phyloP scores from a whole-genome alignment of 805 yeast genomes.

The Isabelozyma rhagii region DNA sequence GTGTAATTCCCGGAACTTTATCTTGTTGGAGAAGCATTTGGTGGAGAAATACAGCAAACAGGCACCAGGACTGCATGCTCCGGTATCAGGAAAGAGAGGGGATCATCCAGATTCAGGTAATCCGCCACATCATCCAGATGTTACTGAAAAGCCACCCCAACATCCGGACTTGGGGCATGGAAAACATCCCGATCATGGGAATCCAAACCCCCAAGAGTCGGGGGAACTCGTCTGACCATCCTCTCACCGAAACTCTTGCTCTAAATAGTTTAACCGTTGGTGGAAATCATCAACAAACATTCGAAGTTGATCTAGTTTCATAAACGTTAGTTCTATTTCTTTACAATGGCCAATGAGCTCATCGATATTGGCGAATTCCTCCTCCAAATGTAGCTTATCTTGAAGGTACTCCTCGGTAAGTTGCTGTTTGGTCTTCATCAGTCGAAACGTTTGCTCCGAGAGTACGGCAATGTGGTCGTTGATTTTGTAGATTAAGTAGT shows the following conservation, averaged over 20 bases:
- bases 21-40: constrained; percentile 40
- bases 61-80: neutral
- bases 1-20: constrained; percentile 71
- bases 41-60: constrained; percentile 25
- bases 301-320: constrained; percentile 50
- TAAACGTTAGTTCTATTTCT: constrained; percentile 49
- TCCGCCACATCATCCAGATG: too few relatives aligned
- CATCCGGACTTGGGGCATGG: too few relatives aligned
- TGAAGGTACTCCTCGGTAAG: constrained; percentile 20
- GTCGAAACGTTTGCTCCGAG: constrained; percentile 35
- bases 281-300: constrained; percentile 40
- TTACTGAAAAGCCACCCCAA: too few relatives aligned
- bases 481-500: constrained; percentile 61
- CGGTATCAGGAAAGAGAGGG: neutral
- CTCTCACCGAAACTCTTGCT: constrained; percentile 14
- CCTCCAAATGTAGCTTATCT: constrained; percentile 27
- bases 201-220: too few relatives aligned
- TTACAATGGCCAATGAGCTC: constrained; percentile 42
- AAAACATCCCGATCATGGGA: too few relatives aligned
- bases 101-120: too few relatives aligned
- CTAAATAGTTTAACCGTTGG: constrained; percentile 30
- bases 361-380: constrained; percentile 39
- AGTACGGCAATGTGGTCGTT: constrained; percentile 51
- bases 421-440: constrained; percentile 30
- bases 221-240: neutral